phyloP scores from a whole-genome alignment of 2,329 filamentous ascomycete genomes.

The Diaporthe sp. region DNA sequence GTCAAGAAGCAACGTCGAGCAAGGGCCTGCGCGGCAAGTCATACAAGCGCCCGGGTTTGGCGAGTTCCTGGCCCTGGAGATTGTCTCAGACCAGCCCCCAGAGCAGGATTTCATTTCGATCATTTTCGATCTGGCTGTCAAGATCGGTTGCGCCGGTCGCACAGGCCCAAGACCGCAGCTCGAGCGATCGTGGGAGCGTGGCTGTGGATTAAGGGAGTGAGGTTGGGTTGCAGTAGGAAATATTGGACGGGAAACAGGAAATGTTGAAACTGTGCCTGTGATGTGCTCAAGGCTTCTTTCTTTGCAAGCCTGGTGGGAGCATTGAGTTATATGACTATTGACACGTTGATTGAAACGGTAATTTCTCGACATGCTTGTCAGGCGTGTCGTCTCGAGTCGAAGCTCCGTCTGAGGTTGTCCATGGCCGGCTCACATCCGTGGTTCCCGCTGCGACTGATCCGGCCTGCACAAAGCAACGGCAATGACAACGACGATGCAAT shows the following conservation, averaged over 20 bases:
- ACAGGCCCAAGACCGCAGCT: neutral
- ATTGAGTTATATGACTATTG: conserved; percentile 28
- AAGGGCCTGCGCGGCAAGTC: conserved; percentile 18
- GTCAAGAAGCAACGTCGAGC: conserved; percentile 11
- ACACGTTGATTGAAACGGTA: conserved; percentile 30
- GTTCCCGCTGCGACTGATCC: neutral
- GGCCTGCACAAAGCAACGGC: conserved; percentile 10
- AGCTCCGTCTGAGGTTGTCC: conserved; percentile 24
- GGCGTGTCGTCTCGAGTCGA: conserved; percentile 30
- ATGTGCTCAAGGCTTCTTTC: conserved; percentile 13
- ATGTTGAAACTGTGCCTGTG: neutral
- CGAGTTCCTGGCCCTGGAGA: conserved; percentile 10
- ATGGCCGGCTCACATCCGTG: conserved; percentile 28
- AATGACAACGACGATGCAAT: conserved; percentile 3
- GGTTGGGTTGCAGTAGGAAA: conserved; percentile 1
- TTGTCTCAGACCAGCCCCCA: neutral
- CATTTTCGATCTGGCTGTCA: conserved; percentile 8
- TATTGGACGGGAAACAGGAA: conserved; percentile 22
- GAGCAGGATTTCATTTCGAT: conserved; percentile 3
- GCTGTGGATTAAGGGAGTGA: neutral
- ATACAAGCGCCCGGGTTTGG: conserved; percentile 22
- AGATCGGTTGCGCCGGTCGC: conserved; percentile 8
- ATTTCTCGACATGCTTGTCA: neutral
- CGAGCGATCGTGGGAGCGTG: neutral
- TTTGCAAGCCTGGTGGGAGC: neutral